phyloP scores from a whole-genome alignment of 179 eudicot genomes.

The Patellifolia procumbens region DNA sequence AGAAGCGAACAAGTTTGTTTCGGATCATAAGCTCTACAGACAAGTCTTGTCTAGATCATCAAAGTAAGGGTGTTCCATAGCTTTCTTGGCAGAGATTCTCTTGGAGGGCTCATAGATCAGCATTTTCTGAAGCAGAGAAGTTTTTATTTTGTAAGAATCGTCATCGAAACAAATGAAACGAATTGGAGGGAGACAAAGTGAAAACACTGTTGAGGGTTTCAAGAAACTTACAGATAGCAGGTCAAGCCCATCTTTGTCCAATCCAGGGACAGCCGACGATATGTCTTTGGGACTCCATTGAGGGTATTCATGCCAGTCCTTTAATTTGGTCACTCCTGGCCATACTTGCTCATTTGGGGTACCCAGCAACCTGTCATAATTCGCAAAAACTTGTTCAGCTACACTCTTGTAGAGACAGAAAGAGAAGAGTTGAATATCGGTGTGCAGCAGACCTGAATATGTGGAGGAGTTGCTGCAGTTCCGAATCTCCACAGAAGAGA shows the following conservation, averaged over 20 bases:
- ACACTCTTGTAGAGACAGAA: not conserved
- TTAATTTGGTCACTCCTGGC: conserved; percentile 89
- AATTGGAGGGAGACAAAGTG: not conserved
- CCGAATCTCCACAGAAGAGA: conserved; percentile 91
- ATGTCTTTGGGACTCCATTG: conserved; percentile 80
- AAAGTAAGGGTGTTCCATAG: conserved; percentile 95
- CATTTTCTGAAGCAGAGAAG: conserved; percentile 63
- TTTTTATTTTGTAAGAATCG: not conserved
- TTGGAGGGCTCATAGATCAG: conserved; percentile 81
- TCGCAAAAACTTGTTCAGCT: not conserved
- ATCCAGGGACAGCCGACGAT: conserved; percentile 62
- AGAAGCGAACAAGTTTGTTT: not conserved
- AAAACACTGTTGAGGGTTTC: not conserved
- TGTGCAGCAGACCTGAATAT: conserved; percentile 68
- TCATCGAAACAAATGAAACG: not conserved
- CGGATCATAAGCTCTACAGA: conserved; percentile 33
- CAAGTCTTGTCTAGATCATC: conserved; percentile 65
- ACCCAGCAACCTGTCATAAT: conserved; percentile 69
- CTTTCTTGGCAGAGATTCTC: conserved; percentile 93
- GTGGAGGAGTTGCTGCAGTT: conserved; percentile 81
- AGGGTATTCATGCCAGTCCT: conserved; percentile 96
- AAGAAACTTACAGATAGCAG: conserved; percentile 65
- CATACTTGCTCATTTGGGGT: conserved; percentile 90
- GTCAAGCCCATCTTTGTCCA: conserved; percentile 74
- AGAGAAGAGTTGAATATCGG: not conserved